Evolutionary conservation across 1,284 basidiomycete species (phyloP).

Genomic region (Sphagnurus paluster): DNA sequence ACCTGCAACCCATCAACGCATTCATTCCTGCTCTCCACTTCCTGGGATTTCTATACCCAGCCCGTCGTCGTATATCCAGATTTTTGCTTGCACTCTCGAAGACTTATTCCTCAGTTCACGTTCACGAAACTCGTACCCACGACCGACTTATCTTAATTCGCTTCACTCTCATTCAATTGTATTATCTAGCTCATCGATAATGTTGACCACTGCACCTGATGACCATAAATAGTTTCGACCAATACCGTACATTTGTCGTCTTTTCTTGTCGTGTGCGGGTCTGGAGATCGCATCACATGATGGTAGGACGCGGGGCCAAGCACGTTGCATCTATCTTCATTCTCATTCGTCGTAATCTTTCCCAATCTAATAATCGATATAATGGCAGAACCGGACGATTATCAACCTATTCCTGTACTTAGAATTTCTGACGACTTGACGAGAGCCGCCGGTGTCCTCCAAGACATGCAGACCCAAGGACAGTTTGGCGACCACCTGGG

Average conservation of each 20-base stretch:
- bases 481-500: conserved; percentile 27
- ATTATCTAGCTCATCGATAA: conserved; percentile 23
- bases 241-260: no score
- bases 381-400: conserved; percentile 26
- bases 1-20: conserved; percentile 7
- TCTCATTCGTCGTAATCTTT: no score
- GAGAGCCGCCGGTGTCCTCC: conserved; percentile 41
- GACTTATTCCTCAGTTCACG: conserved; percentile 10
- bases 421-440: conserved; percentile 40
- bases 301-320: not conserved
- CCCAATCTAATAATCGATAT: conserved; percentile 10
- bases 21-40: conserved; percentile 9
- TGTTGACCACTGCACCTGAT: conserved; percentile 14
- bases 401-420: conserved; percentile 27
- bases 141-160: conserved; percentile 16
- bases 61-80: conserved; percentile 20
- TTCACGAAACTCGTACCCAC: conserved; percentile 19
- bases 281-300: no score
- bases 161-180: conserved; percentile 21
- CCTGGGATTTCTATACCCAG: conserved; percentile 15
- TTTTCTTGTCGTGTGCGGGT: no score
- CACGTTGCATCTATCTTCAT: conserved; percentile 21
- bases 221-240: not conserved
- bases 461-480: conserved; percentile 41
- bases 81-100: conserved; percentile 13